Conservation (phyloP, 306 rosid species). For the Abrus precatorius region DNA sequence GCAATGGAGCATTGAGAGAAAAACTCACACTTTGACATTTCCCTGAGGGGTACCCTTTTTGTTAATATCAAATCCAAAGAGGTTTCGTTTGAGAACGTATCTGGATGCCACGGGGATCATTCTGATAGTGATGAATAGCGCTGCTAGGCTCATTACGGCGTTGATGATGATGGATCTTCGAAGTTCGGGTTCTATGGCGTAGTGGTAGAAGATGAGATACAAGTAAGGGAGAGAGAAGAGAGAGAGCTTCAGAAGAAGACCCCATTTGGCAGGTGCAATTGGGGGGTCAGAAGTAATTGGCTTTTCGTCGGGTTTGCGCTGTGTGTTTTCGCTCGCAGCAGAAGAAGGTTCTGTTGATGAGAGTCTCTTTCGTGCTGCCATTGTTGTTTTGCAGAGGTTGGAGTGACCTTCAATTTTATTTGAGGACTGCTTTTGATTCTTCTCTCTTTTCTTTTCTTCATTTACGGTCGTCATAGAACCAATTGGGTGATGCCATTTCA, state of each 20-base stretch:
- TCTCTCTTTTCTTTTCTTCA: too few relatives aligned
- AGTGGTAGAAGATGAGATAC: constrained; percentile 70
- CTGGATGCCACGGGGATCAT: constrained; percentile 89
- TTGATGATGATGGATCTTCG: constrained; percentile 77
- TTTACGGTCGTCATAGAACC: too few relatives aligned
- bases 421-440: too few relatives aligned
- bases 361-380: constrained; percentile 86
- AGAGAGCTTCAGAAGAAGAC: constrained; percentile 70
- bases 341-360: constrained; percentile 44
- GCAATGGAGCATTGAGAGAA: not conserved
- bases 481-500: too few relatives aligned
- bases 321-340: constrained; percentile 34
- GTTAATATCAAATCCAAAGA: constrained; percentile 91
- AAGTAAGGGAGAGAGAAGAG: constrained; percentile 69
- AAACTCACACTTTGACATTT: constrained; percentile 80
- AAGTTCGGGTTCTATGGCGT: constrained; percentile 67
- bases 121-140: constrained; percentile 67
- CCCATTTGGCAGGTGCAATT: constrained; percentile 76
- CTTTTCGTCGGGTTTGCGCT: constrained; percentile 43
- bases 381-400: constrained; percentile 44
- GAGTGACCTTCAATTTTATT: too few relatives aligned
- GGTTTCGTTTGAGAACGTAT: constrained; percentile 76
- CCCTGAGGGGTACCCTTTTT: constrained; percentile 92
- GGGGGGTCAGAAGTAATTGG: constrained; percentile 57
- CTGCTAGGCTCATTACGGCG: constrained; percentile 73